A percentile compares a stretch with the other conserved stretches of the same genome.
Conservation (phyloP, 2,329 filamentous ascomycete genomes). For the Talaromyces marneffei region DNA sequence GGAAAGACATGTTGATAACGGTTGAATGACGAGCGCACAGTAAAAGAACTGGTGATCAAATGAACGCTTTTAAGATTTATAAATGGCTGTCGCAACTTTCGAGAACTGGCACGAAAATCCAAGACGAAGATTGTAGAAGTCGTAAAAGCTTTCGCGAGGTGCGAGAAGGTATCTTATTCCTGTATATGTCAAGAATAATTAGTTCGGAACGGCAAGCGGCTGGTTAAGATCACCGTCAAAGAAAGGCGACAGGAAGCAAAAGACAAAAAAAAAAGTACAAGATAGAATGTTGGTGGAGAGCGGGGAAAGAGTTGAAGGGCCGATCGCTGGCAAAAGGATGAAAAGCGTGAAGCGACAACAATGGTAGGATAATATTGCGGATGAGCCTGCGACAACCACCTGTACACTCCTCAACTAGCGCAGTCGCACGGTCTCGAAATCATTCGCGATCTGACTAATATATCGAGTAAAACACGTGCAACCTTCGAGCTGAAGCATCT, state of each 20-base stretch:
- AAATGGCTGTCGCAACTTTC: constrained; percentile 24
- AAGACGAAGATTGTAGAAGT: constrained; percentile 25
- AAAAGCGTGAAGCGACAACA: neutral
- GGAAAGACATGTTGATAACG: constrained; percentile 48
- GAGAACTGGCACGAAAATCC: constrained; percentile 32
- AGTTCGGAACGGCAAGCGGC: constrained; percentile 8
- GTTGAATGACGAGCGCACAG: constrained; percentile 2
- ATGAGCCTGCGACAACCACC: neutral
- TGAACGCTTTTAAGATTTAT: constrained; percentile 7
- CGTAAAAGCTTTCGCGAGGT: constrained; percentile 23
- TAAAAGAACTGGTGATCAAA: neutral
- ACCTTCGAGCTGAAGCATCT: constrained; percentile 10
- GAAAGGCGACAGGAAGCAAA: neutral
- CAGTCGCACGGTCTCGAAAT: neutral
- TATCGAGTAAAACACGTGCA: neutral
- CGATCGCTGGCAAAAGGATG: neutral
- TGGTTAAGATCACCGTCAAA: neutral
- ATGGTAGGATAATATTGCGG: neutral
- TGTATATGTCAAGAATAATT: constrained; percentile 3
- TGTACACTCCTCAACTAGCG: neutral
- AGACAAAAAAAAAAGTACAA: neutral
- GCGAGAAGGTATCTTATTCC: constrained; percentile 13
- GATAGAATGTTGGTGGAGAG: neutral
- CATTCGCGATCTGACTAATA: neutral
- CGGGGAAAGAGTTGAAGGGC: neutral